phyloP scores from a whole-genome alignment of 2,329 filamentous ascomycete genomes.

The Chalaropsis thielavioides region DNA sequence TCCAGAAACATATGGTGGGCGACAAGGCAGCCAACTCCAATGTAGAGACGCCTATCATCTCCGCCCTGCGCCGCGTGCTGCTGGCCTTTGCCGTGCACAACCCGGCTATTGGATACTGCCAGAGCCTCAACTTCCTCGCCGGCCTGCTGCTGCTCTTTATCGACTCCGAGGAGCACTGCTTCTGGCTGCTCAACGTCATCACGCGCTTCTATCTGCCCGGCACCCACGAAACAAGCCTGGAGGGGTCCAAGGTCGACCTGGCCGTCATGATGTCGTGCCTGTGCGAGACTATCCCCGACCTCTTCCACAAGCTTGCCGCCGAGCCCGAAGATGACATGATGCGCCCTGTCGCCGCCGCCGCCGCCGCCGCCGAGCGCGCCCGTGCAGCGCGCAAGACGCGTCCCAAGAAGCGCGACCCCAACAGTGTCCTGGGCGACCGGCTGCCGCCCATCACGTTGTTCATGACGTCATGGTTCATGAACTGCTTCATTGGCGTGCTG shows the following conservation, averaged over 20 bases:
- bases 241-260: conserved; percentile 85
- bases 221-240: conserved; percentile 79
- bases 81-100: conserved; percentile 86
- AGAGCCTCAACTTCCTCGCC: conserved; percentile 88
- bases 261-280: conserved; percentile 83
- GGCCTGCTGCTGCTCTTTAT: conserved; percentile 82
- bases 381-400: conserved; percentile 18
- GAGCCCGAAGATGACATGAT: conserved; percentile 44
- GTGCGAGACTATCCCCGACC: conserved; percentile 62
- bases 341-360: conserved; percentile 24
- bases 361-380: conserved; percentile 17
- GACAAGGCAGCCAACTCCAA: conserved; percentile 27
- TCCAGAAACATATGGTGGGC: conserved; percentile 26
- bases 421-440: conserved; percentile 33
- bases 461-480: conserved; percentile 97
- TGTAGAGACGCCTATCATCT: conserved; percentile 45
- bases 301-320: conserved; percentile 79
- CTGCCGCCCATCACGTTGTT: conserved; percentile 84
- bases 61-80: conserved; percentile 68
- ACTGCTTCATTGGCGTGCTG: conserved; percentile 80
- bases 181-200: conserved; percentile 87
- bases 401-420: conserved; percentile 29
- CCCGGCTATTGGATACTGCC: conserved; percentile 84
- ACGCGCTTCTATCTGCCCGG: conserved; percentile 78
- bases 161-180: conserved; percentile 73